These are phyloP conservation scores for Pythium volutum DNA, from an alignment of 352 stramenopile genomes.

Conservation along the genomic window DNA sequence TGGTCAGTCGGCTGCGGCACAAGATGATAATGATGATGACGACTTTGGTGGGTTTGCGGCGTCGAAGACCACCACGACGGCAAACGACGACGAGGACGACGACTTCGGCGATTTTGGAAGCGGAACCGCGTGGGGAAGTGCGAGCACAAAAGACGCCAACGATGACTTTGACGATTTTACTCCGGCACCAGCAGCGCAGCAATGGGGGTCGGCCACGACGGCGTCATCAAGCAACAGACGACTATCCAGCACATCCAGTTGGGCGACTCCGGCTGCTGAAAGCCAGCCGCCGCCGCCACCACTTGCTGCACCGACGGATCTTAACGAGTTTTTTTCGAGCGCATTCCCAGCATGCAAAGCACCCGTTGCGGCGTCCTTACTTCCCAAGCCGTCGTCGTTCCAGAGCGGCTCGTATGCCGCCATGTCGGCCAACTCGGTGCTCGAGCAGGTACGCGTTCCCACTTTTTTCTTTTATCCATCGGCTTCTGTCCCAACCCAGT, in stretches of 20 bases:
- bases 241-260: not conserved
- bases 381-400: conserved; percentile 14
- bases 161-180: conserved; percentile 46
- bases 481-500: no score
- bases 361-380: conserved; percentile 4
- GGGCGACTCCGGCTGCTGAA: not conserved
- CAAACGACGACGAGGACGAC: conserved; percentile 22
- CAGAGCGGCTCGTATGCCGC: conserved; percentile 2
- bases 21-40: conserved; percentile 15
- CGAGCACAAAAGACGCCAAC: conserved; percentile 11
- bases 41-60: conserved; percentile 18
- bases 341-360: conserved; percentile 16
- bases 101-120: conserved; percentile 36
- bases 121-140: conserved; percentile 8
- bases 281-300: not conserved
- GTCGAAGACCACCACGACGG: not conserved
- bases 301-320: conserved; percentile 3
- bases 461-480: no score
- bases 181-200: conserved; percentile 3
- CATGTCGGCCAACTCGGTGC: conserved; percentile 2
- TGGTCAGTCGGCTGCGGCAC: conserved; percentile 16
- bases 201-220: conserved; percentile 3
- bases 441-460: conserved; percentile 10
- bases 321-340: conserved; percentile 11
- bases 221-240: not conserved